phyloP scores from a whole-genome alignment of 140 eudicot genomes.

The Cichorium intybus region DNA sequence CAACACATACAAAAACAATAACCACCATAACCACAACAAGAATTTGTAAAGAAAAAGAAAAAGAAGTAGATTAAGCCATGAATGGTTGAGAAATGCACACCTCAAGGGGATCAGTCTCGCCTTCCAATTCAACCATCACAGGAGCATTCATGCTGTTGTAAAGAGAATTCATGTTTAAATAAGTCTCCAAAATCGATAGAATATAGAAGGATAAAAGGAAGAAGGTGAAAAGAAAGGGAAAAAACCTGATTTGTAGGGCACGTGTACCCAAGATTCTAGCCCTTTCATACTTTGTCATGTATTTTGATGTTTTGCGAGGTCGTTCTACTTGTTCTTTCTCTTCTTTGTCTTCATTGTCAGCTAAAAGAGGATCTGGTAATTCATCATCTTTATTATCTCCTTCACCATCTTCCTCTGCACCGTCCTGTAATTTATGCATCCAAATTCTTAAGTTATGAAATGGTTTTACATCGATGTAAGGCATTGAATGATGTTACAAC shows the following conservation, averaged over 20 bases:
- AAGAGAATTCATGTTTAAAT: neutral
- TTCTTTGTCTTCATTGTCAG: slow-evolving; percentile 61
- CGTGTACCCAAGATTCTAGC: slow-evolving; percentile 68
- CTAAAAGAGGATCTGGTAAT: slow-evolving; percentile 51
- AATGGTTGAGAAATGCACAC: slow-evolving; percentile 21
- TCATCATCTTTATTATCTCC: slow-evolving; percentile 56
- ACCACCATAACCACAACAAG: neutral
- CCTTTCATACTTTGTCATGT: slow-evolving; percentile 86
- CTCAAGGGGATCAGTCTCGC: slow-evolving; percentile 78
- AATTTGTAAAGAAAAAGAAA: neutral
- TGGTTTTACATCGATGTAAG: neutral
- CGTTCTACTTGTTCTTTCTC: slow-evolving; percentile 60
- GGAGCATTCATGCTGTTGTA: slow-evolving; percentile 61
- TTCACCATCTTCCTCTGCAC: slow-evolving; percentile 65
- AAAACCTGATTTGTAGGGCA: slow-evolving; percentile 72
- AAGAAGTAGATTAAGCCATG: neutral
- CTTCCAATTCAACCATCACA: slow-evolving; percentile 68
- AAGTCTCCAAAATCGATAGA: neutral
- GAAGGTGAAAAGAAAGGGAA: neutral
- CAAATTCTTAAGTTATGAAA: neutral
- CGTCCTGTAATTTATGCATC: slow-evolving; percentile 34
- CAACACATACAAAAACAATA: neutral
- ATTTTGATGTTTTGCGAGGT: slow-evolving; percentile 80
- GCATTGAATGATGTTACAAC: neutral
- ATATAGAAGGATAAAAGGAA: neutral